Evolutionary conservation across 331 rosid genomes (phyloP).

Genomic region (Stylosanthes scabra): DNA sequence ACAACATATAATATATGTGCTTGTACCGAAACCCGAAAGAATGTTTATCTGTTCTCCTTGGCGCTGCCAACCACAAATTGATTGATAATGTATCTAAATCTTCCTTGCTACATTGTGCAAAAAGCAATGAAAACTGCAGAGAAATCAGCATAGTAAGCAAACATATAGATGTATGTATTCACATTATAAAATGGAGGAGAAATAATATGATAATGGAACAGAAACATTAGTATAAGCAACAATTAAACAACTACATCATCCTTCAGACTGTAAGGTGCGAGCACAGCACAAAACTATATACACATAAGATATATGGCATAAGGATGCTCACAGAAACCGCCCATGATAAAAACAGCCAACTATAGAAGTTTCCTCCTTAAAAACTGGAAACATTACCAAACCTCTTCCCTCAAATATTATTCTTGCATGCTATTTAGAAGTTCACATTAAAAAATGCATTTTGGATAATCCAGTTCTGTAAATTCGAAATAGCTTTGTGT

Average conservation of each 20-base stretch:
- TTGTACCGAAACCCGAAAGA: slow-evolving; percentile 20
- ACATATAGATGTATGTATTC: not conserved
- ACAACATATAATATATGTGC: slow-evolving; percentile 31
- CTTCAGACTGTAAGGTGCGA: not conserved
- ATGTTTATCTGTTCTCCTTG: slow-evolving; percentile 13
- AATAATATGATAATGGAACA: slow-evolving; percentile 14
- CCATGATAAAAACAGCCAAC: slow-evolving; percentile 13
- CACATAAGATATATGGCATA: not conserved
- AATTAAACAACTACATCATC: slow-evolving; percentile 16
- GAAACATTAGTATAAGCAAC: slow-evolving; percentile 30
- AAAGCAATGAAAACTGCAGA: slow-evolving; percentile 75
- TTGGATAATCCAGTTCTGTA: slow-evolving; percentile 2
- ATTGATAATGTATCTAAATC: slow-evolving; percentile 36
- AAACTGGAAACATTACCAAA: slow-evolving; percentile 8
- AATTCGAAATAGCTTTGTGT: slow-evolving; percentile 10
- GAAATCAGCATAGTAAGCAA: slow-evolving; percentile 40
- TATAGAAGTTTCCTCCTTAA: slow-evolving; percentile 8
- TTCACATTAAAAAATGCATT: slow-evolving; percentile 9
- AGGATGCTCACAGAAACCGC: slow-evolving; percentile 12
- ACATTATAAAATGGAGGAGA: slow-evolving; percentile 1
- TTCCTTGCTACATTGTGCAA: slow-evolving; percentile 60
- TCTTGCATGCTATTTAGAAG: slow-evolving; percentile 20
- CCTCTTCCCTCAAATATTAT: slow-evolving; percentile 7
- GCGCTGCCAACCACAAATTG: slow-evolving; percentile 34
- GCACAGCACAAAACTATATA: slow-evolving; percentile 2